Evolutionary conservation across 352 stramenopile species (phyloP).

Genomic region (Phytophthora ohioensis): DNA sequence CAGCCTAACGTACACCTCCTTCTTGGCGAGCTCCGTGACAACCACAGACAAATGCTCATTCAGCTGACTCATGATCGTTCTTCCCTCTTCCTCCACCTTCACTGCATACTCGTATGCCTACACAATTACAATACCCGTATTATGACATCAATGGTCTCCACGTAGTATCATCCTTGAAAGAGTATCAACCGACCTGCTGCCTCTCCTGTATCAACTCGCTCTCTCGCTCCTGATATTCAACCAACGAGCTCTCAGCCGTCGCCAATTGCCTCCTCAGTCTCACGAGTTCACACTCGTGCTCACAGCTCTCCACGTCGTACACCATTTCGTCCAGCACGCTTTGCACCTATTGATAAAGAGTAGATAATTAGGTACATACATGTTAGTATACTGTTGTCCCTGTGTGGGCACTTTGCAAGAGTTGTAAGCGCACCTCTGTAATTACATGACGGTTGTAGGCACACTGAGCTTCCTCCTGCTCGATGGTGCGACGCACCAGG

Average conservation of each 20-base stretch:
- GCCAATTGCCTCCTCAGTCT: conserved; percentile 49
- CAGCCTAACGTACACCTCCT: conserved; percentile 55
- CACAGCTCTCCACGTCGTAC: conserved; percentile 80
- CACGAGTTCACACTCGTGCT: conserved; percentile 61
- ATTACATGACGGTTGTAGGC: conserved; percentile 52
- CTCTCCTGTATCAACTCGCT: conserved; percentile 67
- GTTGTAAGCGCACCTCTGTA: conserved; percentile 43
- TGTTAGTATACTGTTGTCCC: background rate
- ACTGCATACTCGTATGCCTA: conserved; percentile 66
- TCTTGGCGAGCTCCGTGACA: conserved; percentile 68
- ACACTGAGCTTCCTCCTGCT: conserved; percentile 53
- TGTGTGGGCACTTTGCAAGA: background rate
- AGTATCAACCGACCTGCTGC: conserved; percentile 51
- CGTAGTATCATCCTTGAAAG: background rate
- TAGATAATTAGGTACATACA: too few species aligned
- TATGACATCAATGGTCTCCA: conserved; percentile 1
- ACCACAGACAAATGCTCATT: conserved; percentile 63
- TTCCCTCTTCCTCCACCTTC: conserved; percentile 62
- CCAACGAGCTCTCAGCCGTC: conserved; percentile 39
- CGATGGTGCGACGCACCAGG: conserved; percentile 48
- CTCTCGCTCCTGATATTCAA: conserved; percentile 68
- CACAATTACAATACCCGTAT: background rate
- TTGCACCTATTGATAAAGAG: conserved; percentile 50
- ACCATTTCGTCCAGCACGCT: conserved; percentile 83
- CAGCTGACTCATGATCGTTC: conserved; percentile 48